Evolutionary conservation across 1,284 basidiomycete species (phyloP), one percentile per base, ranked within the genome.

Genomic region (Rhizoctonia solani): DNA sequence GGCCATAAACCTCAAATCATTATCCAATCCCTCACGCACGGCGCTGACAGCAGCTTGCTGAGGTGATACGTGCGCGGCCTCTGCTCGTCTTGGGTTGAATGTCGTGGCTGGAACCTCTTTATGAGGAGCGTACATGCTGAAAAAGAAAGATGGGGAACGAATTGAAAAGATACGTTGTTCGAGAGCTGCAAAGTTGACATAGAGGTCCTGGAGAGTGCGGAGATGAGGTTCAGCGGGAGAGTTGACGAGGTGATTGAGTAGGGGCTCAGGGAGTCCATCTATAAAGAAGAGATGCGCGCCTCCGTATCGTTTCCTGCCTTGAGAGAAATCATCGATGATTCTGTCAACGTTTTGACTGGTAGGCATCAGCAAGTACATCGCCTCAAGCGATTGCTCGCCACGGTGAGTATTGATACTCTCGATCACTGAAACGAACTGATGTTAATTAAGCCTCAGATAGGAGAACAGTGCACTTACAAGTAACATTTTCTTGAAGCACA

Each of bases 241-340:
- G 4, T 85, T 77, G 1, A 87, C 88, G 46, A 98, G 76, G 50
- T 82, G 84, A 71, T 90, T 81, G 68, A 95, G 89, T 19, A 96
- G 80, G 14, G 80, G 76, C 72, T 97, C 94, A 25, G 86, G 76
- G 59, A 93, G 79, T 19, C 95, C 89, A 76, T 99, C 97, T 61
- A 96, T 83, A 77, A 99, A 99, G 83, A 97, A 98, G 67, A 98
- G 77, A 77, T 98, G 93, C 0, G 91, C 97, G 0, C 82, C 90
- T 27, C 88, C 87, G 76, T 98, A 99, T 74, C 91, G 92, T 69
- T 85, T 83, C 65, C 79, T 77, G 4, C 82, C 83, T 67, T 79
- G 78, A 8, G 84, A 81, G 75, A 94, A 96, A 78, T 98, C 95
- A 30, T 82, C 85, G 73, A 98, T 90, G 74, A 99, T 84, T 19